phyloP scores from a whole-genome alignment of 2,329 filamentous ascomycete species.

The Diaporthe sp. region DNA sequence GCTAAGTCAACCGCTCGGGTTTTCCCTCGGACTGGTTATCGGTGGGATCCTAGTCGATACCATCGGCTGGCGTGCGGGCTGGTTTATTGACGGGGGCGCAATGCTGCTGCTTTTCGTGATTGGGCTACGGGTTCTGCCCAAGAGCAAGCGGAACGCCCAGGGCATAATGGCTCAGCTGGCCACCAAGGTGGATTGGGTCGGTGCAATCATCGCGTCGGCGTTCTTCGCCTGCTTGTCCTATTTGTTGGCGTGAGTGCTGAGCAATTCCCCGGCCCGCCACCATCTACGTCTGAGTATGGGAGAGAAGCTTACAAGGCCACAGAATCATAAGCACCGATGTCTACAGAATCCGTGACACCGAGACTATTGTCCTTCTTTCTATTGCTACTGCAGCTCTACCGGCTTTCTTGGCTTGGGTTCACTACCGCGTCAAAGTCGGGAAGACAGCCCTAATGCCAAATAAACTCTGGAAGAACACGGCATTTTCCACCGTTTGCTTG shows the following conservation, averaged over 20 bases:
- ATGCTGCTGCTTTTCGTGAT: slow-evolving; percentile 53
- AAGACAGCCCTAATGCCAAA: slow-evolving; percentile 73
- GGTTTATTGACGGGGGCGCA: slow-evolving; percentile 56
- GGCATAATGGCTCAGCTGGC: slow-evolving; percentile 45
- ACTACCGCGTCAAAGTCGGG: slow-evolving; percentile 58
- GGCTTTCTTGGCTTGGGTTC: slow-evolving; percentile 68
- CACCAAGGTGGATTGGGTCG: slow-evolving; percentile 68
- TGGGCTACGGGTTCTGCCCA: slow-evolving; percentile 55
- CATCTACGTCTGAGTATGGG: background rate
- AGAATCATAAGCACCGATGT: slow-evolving; percentile 56
- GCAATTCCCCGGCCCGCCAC: background rate
- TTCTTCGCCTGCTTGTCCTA: slow-evolving; percentile 66
- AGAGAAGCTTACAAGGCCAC: background rate
- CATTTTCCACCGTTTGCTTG: slow-evolving; percentile 69
- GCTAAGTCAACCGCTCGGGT: slow-evolving; percentile 62
- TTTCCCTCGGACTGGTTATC: slow-evolving; percentile 64
- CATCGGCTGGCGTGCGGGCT: slow-evolving; percentile 63
- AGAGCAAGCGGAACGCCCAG: slow-evolving; percentile 45
- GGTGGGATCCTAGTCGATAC: slow-evolving; percentile 63
- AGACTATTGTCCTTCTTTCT: slow-evolving; percentile 63
- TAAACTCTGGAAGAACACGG: slow-evolving; percentile 69
- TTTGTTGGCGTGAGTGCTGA: slow-evolving; percentile 62
- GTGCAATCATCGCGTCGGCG: slow-evolving; percentile 61
- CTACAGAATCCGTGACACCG: slow-evolving; percentile 57
- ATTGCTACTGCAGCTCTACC: slow-evolving; percentile 56